These are phyloP conservation scores for Apiospora marii DNA, from an alignment of 2,329 filamentous ascomycete genomes.

Conservation along the genomic window DNA sequence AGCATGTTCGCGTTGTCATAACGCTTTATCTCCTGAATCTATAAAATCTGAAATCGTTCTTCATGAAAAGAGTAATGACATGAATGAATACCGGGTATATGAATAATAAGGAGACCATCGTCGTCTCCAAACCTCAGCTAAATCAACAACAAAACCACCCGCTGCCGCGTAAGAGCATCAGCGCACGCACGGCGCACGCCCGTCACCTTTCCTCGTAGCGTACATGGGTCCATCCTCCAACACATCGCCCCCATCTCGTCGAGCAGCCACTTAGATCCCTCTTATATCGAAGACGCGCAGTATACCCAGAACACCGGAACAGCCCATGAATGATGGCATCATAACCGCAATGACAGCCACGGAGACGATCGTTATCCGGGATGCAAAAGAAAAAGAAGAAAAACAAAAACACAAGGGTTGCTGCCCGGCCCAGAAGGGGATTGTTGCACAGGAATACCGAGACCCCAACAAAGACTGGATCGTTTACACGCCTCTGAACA, in stretches of 20 bases:
- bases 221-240: not conserved
- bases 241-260: not conserved
- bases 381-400: constrained; percentile 8
- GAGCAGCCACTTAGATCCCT: not conserved
- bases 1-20: not conserved
- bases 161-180: not conserved
- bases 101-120: constrained; percentile 4
- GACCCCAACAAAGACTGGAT: not conserved
- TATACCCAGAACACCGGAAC: constrained; percentile 11
- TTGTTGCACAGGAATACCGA: not conserved
- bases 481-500: constrained; percentile 75
- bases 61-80: constrained; percentile 12
- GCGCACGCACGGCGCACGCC: not conserved
- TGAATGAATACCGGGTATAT: constrained; percentile 20
- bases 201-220: not conserved
- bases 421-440: not conserved
- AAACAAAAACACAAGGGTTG: not conserved
- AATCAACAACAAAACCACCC: not conserved
- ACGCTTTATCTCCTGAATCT: not conserved
- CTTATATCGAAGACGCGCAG: not conserved
- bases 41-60: constrained; percentile 7
- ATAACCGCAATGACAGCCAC: not conserved
- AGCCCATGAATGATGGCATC: not conserved
- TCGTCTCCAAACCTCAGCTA: constrained; percentile 6
- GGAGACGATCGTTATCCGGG: constrained; percentile 16